Percentiles rank a stretch among this genome's conserved stretches.
These are phyloP conservation scores for Apiospora malaysiana DNA, from an alignment of 2,329 filamentous ascomycete species.

Conservation along the genomic window DNA sequence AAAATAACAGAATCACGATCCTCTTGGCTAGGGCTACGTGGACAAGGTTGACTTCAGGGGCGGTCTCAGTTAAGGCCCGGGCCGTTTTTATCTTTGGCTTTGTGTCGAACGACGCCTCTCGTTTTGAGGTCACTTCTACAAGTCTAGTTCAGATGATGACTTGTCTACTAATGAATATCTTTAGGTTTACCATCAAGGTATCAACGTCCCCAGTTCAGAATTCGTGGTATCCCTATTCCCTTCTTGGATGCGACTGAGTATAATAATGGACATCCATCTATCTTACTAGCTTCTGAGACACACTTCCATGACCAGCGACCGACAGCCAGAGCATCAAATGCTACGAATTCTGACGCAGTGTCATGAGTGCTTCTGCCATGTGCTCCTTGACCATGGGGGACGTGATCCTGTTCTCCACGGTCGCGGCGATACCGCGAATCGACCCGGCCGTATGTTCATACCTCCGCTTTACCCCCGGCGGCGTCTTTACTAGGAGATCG, in stretches of 20 bases:
- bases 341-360: neutral
- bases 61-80: neutral
- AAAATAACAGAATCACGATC: too few species aligned
- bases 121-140: neutral
- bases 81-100: neutral
- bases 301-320: neutral
- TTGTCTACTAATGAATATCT: neutral
- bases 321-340: neutral
- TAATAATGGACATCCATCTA: too few species aligned
- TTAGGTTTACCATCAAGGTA: neutral
- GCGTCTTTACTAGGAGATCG: slow-evolving; percentile 54
- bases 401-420: slow-evolving; percentile 37
- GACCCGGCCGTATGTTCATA: slow-evolving; percentile 58
- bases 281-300: too few species aligned
- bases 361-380: slow-evolving; percentile 24
- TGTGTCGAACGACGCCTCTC: neutral
- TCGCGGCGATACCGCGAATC: slow-evolving; percentile 54
- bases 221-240: too few species aligned
- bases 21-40: too few species aligned
- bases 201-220: too few species aligned
- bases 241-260: too few species aligned
- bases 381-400: slow-evolving; percentile 24
- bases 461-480: slow-evolving; percentile 52
- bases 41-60: too few species aligned
- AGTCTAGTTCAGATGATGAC: neutral